These are phyloP conservation scores for Auriculariales sp. DNA, from an alignment of 768 basidiomycete species.

Conservation along the genomic window DNA sequence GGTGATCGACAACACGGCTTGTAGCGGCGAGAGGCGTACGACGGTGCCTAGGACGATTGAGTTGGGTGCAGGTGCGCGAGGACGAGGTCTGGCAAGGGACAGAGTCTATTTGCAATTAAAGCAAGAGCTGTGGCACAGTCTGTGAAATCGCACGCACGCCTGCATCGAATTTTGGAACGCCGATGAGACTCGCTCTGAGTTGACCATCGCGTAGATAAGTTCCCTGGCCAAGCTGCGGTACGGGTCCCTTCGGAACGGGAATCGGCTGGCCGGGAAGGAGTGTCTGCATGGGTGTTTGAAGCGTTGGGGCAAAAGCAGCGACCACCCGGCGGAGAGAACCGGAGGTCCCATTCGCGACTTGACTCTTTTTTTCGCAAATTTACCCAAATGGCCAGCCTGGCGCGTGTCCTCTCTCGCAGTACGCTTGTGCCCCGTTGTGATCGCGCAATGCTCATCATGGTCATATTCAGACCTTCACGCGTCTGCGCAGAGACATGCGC, in stretches of 20 bases:
- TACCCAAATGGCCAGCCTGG: constrained; percentile 44
- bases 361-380: constrained; percentile 13
- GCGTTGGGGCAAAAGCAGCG: no score
- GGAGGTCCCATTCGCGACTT: constrained; percentile 9
- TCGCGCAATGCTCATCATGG: neutral
- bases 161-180: constrained; percentile 43
- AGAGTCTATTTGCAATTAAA: constrained; percentile 34
- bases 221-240: constrained; percentile 42
- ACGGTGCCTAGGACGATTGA: constrained; percentile 73
- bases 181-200: constrained; percentile 57
- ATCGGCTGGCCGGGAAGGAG: constrained; percentile 75
- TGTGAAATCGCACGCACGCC: constrained; percentile 38
- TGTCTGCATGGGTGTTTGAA: constrained; percentile 19
- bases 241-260: constrained; percentile 35
- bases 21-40: constrained; percentile 67
- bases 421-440: constrained; percentile 13
- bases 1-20: constrained; percentile 71
- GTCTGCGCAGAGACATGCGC: constrained; percentile 61
- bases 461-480: constrained; percentile 55
- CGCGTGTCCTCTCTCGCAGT: constrained; percentile 57
- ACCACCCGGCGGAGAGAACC: no score
- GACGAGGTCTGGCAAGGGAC: constrained; percentile 48
- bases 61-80: constrained; percentile 58
- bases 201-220: constrained; percentile 49
- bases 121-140: neutral